Conservation (phyloP, 2,329 filamentous ascomycete genomes). For the Pseudogymnoascus verrucosus region DNA sequence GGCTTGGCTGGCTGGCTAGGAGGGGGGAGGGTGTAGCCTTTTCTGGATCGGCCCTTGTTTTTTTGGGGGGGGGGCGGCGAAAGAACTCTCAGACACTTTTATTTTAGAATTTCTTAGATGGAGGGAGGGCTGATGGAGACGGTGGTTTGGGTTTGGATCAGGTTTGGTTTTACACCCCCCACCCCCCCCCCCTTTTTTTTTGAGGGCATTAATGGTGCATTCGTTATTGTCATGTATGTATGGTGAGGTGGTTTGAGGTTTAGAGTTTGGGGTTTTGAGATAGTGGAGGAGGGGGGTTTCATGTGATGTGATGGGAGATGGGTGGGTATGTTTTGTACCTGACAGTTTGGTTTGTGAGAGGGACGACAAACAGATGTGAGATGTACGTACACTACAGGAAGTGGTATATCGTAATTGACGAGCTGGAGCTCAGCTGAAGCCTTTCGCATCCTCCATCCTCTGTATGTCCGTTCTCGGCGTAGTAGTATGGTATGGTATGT, state of each 20-base stretch:
- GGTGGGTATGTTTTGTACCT: not conserved
- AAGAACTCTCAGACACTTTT: not conserved
- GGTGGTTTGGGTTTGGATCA: not conserved
- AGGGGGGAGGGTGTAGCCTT: not conserved
- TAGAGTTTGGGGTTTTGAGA: not conserved
- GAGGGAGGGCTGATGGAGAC: not conserved
- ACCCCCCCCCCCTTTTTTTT: not conserved
- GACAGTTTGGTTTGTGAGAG: not conserved
- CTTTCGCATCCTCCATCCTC: not conserved
- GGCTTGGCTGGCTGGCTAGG: no score
- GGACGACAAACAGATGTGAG: no score
- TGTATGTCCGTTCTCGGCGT: no score
- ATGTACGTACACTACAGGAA: no score
- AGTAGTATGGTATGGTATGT: no score
- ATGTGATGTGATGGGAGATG: not conserved
- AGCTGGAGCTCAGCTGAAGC: not conserved
- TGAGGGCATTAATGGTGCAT: not conserved
- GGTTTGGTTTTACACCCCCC: not conserved
- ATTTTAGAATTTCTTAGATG: not conserved
- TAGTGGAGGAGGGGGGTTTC: not conserved
- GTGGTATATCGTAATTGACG: not conserved
- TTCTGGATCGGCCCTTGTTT: not conserved
- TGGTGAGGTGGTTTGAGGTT: not conserved
- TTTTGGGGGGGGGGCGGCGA: not conserved
- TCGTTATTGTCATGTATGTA: not conserved